These are phyloP conservation scores for Akebia trifoliata DNA, from an alignment of 164 flowering plant species.

Conservation along the genomic window DNA sequence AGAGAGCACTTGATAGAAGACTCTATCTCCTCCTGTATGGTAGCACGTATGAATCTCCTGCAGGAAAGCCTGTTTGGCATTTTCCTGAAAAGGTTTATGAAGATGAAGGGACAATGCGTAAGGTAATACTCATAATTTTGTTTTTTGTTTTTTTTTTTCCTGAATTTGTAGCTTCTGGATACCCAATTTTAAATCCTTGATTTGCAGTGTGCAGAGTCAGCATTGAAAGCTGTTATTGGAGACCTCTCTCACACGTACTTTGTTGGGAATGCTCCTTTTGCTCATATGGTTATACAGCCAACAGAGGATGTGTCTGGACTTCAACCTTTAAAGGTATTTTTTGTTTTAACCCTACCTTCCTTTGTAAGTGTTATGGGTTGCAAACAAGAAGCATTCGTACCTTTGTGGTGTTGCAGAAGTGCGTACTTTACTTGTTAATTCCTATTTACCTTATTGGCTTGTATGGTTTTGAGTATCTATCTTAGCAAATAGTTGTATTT, in stretches of 20 bases:
- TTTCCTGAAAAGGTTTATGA: constrained; percentile 91
- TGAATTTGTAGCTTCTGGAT: not conserved
- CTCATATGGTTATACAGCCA: constrained; percentile 58
- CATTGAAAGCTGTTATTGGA: constrained; percentile 73
- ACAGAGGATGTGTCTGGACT: constrained; percentile 30
- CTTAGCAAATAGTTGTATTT: no score
- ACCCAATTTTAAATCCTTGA: not conserved
- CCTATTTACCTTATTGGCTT: no score
- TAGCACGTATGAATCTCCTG: constrained; percentile 43
- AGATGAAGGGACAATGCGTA: constrained; percentile 74
- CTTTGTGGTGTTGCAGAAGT: no score
- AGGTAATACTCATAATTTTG: constrained; percentile 35
- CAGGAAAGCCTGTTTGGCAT: constrained; percentile 81
- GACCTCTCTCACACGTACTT: constrained; percentile 85
- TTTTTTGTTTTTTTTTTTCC: not conserved
- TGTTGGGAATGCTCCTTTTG: constrained; percentile 97
- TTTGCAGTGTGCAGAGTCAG: constrained; percentile 94
- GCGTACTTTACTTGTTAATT: no score
- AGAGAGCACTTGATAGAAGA: constrained; percentile 88
- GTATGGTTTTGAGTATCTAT: no score
- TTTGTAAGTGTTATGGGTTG: not conserved
- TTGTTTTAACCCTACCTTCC: not conserved
- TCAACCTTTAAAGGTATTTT: constrained; percentile 60
- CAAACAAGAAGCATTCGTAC: no score
- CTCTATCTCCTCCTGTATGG: constrained; percentile 87